These are phyloP conservation scores for Hypoxylon sp. DNA, from an alignment of 2,329 filamentous ascomycete species.

Conservation along the genomic window DNA sequence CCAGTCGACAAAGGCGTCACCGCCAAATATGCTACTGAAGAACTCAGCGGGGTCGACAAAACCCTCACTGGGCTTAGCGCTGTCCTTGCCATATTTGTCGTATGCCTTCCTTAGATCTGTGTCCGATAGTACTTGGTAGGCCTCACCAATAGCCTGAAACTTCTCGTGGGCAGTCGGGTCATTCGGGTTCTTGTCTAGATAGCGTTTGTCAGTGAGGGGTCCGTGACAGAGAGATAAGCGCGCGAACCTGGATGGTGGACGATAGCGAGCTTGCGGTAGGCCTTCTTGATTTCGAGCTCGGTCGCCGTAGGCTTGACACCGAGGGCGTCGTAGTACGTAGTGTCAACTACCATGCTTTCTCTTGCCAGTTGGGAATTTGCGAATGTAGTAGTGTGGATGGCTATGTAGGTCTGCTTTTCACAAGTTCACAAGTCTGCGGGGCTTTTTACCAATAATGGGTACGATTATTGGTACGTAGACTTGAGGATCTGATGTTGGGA, in stretches of 20 bases:
- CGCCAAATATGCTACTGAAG: conserved; percentile 98
- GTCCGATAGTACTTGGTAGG: conserved; percentile 87
- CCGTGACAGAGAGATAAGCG: conserved; percentile 10
- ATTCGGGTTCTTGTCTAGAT: conserved; percentile 93
- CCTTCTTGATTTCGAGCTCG: conserved; percentile 96
- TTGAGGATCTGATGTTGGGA: not conserved
- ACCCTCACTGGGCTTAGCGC: conserved; percentile 89
- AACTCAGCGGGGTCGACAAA: conserved; percentile 98
- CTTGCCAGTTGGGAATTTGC: conserved; percentile 27
- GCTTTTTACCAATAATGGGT: conserved; percentile 12
- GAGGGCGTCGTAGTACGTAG: conserved; percentile 88
- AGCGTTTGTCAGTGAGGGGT: conserved; percentile 34
- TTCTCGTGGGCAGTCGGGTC: conserved; percentile 94
- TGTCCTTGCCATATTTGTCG: conserved; percentile 97
- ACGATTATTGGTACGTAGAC: conserved; percentile 9
- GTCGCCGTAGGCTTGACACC: conserved; percentile 88
- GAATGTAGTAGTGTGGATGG: conserved; percentile 1
- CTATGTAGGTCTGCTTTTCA: conserved; percentile 13
- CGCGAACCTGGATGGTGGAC: conserved; percentile 85
- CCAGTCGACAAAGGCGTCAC: conserved; percentile 94
- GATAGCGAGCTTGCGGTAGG: conserved; percentile 94
- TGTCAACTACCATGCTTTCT: conserved; percentile 83
- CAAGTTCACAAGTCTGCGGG: conserved; percentile 12
- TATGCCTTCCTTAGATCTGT: conserved; percentile 89
- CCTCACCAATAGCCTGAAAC: conserved; percentile 88